Conservation (phyloP, 164 flowering plant genomes). For the Magnolia kwangsiensis region DNA sequence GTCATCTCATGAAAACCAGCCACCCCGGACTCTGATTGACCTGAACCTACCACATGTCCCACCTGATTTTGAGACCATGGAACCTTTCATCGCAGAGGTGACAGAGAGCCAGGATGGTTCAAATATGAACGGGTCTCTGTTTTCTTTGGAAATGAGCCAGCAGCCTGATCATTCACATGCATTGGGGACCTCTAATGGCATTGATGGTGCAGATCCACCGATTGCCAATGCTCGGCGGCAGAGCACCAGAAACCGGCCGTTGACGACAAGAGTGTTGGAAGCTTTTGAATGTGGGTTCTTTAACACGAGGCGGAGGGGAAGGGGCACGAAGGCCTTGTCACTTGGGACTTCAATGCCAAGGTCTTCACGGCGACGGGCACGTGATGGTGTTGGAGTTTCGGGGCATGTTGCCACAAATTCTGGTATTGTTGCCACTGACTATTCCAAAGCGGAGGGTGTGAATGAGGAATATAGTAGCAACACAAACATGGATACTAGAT, state of each 20-base stretch:
- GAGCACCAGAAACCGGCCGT: constrained; percentile 68
- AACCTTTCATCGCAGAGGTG: constrained; percentile 11
- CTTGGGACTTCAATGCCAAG: constrained; percentile 14
- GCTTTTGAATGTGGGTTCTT: constrained; percentile 57
- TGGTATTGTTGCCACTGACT: constrained; percentile 15
- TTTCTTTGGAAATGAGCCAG: background rate
- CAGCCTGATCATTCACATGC: constrained; percentile 2
- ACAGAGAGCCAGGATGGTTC: constrained; percentile 18
- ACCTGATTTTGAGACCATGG: constrained; percentile 32
- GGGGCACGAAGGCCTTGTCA: constrained; percentile 13
- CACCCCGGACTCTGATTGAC: constrained; percentile 32
- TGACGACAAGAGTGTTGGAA: constrained; percentile 60
- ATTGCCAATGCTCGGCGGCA: constrained; percentile 38
- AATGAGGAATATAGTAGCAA: constrained; percentile 24
- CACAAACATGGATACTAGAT: constrained; percentile 11
- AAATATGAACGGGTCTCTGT: background rate
- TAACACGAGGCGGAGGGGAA: constrained; percentile 24
- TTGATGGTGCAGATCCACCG: constrained; percentile 25
- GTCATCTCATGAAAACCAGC: constrained; percentile 22
- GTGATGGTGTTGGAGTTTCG: constrained; percentile 14
- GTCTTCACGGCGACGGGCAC: constrained; percentile 32
- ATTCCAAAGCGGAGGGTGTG: constrained; percentile 25
- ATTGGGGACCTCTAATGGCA: constrained; percentile 12
- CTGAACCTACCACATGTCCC: constrained; percentile 43
- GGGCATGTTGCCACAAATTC: constrained; percentile 6